Evolutionary conservation across 225 moss, liverwort and hornwort genomes (phyloP).

Genomic region (Climacium dendroides): DNA sequence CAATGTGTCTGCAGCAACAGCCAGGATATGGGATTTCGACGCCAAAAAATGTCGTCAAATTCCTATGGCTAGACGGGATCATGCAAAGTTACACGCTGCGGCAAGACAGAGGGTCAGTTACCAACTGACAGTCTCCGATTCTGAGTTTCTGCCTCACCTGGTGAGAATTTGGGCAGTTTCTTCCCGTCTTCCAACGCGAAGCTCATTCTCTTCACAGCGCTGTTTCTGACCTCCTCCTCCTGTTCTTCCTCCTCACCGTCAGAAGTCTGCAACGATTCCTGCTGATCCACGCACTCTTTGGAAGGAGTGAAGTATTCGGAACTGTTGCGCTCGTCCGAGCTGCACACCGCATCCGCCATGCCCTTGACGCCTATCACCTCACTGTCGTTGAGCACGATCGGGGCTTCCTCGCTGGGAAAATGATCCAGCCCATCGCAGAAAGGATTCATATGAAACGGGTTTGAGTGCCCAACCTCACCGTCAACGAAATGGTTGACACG

Average conservation of each 20-base stretch:
- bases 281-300: background rate
- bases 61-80: background rate
- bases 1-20: too few species aligned
- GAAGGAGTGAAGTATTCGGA: slow-evolving; percentile 6
- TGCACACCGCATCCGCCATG: background rate
- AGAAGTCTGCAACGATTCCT: background rate
- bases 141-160: slow-evolving; percentile 2
- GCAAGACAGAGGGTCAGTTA: too few species aligned
- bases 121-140: too few species aligned
- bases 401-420: background rate
- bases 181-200: slow-evolving; percentile 31
- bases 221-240: slow-evolving; percentile 2
- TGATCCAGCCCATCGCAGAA: slow-evolving; percentile 3
- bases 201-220: slow-evolving; percentile 41
- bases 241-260: background rate
- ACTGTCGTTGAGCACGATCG: background rate
- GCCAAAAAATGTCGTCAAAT: background rate
- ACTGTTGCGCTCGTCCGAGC: background rate
- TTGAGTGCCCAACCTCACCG: background rate
- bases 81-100: too few species aligned
- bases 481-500: background rate
- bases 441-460: slow-evolving; percentile 6
- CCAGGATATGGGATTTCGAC: too few species aligned
- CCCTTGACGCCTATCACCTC: background rate
- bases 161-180: slow-evolving; percentile 24